These are phyloP conservation scores for Raddia distichophylla DNA, from an alignment of 176 grass and related monocot species.

Conservation along the genomic window DNA sequence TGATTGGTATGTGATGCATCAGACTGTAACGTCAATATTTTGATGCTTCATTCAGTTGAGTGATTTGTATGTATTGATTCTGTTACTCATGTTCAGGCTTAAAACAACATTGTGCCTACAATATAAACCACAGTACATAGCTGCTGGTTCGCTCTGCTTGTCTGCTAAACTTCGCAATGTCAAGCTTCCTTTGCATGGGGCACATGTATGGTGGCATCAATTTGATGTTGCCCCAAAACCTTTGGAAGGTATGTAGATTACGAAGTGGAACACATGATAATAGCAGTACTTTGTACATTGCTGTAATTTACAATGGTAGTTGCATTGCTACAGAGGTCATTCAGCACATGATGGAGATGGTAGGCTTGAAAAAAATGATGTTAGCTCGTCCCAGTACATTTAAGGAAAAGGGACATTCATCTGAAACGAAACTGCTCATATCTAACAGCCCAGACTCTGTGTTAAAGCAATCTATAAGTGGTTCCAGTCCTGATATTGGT, in stretches of 20 bases:
- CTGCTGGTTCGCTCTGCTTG: too few relatives aligned
- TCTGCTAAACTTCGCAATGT: too few relatives aligned
- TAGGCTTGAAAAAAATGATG: conserved; percentile 38
- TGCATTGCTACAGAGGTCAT: conserved; percentile 56
- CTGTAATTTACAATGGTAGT: conserved; percentile 40
- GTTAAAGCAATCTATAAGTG: conserved; percentile 42
- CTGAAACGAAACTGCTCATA: conserved; percentile 31
- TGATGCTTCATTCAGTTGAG: too few relatives aligned
- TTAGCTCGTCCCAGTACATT: conserved; percentile 30
- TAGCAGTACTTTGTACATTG: conserved; percentile 2
- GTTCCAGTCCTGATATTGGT: conserved; percentile 39
- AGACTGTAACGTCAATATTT: too few relatives aligned
- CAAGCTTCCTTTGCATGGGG: too few relatives aligned
- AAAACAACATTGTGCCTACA: too few relatives aligned
- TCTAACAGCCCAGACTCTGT: conserved; percentile 58
- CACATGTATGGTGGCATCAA: too few relatives aligned
- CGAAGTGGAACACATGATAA: not conserved
- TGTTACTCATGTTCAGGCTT: too few relatives aligned
- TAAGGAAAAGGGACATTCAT: conserved; percentile 31
- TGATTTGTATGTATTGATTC: too few relatives aligned
- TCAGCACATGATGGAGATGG: conserved; percentile 62
- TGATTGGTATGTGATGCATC: conserved; percentile 57
- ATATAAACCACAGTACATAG: too few relatives aligned
- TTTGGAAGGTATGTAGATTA: too few relatives aligned
- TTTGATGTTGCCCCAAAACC: too few relatives aligned